Base-by-base conservation (phyloP, 1,284 basidiomycete species). In the Bjerkandera adusta region DNA sequence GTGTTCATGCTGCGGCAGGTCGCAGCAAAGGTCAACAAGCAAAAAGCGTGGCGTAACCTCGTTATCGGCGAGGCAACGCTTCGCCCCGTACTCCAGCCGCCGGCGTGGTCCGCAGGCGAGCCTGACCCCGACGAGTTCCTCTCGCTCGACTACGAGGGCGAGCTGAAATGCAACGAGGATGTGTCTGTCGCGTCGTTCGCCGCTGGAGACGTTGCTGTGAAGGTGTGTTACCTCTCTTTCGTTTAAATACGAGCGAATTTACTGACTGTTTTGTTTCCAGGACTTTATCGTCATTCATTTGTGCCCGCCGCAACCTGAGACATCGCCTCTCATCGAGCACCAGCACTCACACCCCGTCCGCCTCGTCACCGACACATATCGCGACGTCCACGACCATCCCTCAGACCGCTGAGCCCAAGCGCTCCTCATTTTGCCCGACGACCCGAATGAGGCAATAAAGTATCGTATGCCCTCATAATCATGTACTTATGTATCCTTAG, bases 281-380 rank as follows among this genome's bases (percentile, higher is more conserved):
- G n/a, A 84, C 55, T 80, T 76, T 48, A 67, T 85, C 34, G 66
- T 73, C 5, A 55, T 80, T 12, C 63, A 29, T 3, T 36, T 61
- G 25, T 43, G 44, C 13, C 71, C 73, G 25, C 60, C 68, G 41
- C 64, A 64, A 50, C 59, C 58, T 8, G 60, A 63, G n/a, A n/a
- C n/a, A n/a, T 70, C 69, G 22, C 65, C 65, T 30, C 53, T 75
- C 24, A 39, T 63, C 16, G 61, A 64, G 12, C 55, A 69, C 39
- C 67, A 72, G 50, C 61, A 73, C 50, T 63, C 68, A 26, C 71
- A 73, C 53, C 64, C 70, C 8, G 71, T 76, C 47, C 68, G 64
- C 26, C 60, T 76, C 35, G 71, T 73, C 43, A 74, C 74, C 16
- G 71, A 76, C 47, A 54, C 68, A 15, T 76, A 51, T 20, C 36